Conservation (phyloP, 1,139 yeast species). For the Blastobotrys niveus region DNA sequence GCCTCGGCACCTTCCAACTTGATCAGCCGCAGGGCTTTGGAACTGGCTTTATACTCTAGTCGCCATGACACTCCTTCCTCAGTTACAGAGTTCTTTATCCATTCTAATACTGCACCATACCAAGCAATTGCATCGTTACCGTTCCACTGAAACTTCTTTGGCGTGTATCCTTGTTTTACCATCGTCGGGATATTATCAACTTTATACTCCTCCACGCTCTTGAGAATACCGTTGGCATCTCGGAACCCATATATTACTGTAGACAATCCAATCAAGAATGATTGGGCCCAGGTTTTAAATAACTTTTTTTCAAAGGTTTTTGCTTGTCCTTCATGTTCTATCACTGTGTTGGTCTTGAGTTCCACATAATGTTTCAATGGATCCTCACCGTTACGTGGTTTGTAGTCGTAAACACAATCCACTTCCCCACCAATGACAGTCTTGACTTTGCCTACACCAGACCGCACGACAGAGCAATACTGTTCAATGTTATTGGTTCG, state of each 20-base stretch:
- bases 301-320: conserved; percentile 64
- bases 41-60: conserved; percentile 39
- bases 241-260: conserved; percentile 80
- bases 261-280: conserved; percentile 78
- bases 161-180: conserved; percentile 38
- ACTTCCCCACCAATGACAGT: conserved; percentile 83
- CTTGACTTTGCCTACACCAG: conserved; percentile 73
- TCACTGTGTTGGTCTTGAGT: conserved; percentile 62
- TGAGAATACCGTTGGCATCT: conserved; percentile 59
- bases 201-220: conserved; percentile 64
- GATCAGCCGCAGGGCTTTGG: conserved; percentile 39
- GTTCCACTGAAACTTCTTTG: conserved; percentile 42
- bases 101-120: conserved; percentile 77
- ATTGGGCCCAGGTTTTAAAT: conserved; percentile 86
- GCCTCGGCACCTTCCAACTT: conserved; percentile 35
- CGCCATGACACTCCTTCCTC: conserved; percentile 45
- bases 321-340: conserved; percentile 50
- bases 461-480: conserved; percentile 68
- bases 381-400: conserved; percentile 46
- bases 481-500: conserved; percentile 68
- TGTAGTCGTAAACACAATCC: conserved; percentile 80
- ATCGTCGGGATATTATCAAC: conserved; percentile 72
- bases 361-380: conserved; percentile 76
- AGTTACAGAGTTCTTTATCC: conserved; percentile 54
- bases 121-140: conserved; percentile 77